Percentiles rank a stretch among this genome's conserved stretches.
Conservation (phyloP, 2,329 filamentous ascomycete genomes). For the Hymenoscyphus scutula region DNA sequence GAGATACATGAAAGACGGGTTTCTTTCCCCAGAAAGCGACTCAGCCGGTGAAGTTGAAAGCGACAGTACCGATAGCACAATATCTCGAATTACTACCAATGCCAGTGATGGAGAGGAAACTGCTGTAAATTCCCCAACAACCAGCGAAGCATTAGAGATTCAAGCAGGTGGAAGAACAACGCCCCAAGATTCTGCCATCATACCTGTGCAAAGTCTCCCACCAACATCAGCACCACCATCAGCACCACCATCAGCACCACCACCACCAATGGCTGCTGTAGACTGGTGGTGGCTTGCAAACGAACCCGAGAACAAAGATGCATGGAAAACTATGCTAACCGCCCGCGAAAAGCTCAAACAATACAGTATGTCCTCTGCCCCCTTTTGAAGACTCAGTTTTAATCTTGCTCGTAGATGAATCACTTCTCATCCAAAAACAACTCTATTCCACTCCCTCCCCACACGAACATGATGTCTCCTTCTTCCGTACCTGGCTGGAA, state of each 20-base stretch:
- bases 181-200: background rate
- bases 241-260: background rate
- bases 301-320: background rate
- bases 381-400: background rate
- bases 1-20: background rate
- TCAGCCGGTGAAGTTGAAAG: background rate
- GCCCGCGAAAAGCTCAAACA: background rate
- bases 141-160: background rate
- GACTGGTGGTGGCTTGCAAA: conserved; percentile 3
- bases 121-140: background rate
- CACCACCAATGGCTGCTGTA: background rate
- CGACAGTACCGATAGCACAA: too few relatives aligned
- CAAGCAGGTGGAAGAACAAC: background rate
- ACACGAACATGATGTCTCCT: background rate
- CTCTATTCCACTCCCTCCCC: background rate
- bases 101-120: background rate
- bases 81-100: too few relatives aligned
- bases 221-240: background rate
- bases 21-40: background rate
- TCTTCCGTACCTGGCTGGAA: background rate
- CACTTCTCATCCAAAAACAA: background rate
- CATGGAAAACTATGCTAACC: background rate
- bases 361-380: background rate
- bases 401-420: background rate
- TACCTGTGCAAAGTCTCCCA: background rate